Evolutionary conservation across 495 filamentous ascomycete genomes (phyloP).

Genomic region (Neurospora sp.): DNA sequence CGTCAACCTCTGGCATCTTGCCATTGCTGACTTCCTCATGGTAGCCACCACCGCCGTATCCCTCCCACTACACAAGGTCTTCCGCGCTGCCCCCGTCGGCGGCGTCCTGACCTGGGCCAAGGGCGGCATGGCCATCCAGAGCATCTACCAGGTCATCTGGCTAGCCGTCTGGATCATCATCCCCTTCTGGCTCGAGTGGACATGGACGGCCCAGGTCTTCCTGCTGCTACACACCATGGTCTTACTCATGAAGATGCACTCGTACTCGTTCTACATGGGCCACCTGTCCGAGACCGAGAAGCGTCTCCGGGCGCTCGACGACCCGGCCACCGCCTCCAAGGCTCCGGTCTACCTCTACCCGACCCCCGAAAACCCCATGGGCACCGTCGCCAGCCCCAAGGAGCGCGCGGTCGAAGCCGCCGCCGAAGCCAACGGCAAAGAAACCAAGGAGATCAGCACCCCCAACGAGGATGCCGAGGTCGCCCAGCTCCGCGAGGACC

Average conservation of each 20-base stretch:
- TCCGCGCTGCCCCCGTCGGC: constrained; percentile 37
- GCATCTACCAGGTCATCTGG: constrained; percentile 71
- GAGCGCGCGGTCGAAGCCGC: constrained; percentile 2
- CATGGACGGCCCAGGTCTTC: constrained; percentile 89
- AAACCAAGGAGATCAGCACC: constrained; percentile 24
- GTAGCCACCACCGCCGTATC: constrained; percentile 60
- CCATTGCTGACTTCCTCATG: constrained; percentile 75
- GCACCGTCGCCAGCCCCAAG: constrained; percentile 26
- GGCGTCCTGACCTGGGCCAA: constrained; percentile 60
- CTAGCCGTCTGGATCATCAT: constrained; percentile 75
- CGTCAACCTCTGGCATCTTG: constrained; percentile 79
- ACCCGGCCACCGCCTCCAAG: constrained; percentile 57
- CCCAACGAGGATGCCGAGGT: constrained; percentile 43
- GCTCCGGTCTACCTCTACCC: constrained; percentile 70
- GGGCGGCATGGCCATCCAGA: constrained; percentile 71
- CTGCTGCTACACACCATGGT: constrained; percentile 84
- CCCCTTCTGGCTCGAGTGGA: constrained; percentile 84
- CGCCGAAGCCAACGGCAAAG: constrained; percentile 29
- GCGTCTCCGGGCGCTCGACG: constrained; percentile 68
- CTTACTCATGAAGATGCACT: constrained; percentile 97
- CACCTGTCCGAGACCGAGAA: constrained; percentile 82
- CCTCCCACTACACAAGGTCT: constrained; percentile 66
- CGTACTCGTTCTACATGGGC: constrained; percentile 95
- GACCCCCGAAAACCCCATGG: constrained; percentile 45
- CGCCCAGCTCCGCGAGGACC: constrained; percentile 64